Evolutionary conservation across 257 asterid genomes (phyloP).

Genomic region (Apocynum venetum): DNA sequence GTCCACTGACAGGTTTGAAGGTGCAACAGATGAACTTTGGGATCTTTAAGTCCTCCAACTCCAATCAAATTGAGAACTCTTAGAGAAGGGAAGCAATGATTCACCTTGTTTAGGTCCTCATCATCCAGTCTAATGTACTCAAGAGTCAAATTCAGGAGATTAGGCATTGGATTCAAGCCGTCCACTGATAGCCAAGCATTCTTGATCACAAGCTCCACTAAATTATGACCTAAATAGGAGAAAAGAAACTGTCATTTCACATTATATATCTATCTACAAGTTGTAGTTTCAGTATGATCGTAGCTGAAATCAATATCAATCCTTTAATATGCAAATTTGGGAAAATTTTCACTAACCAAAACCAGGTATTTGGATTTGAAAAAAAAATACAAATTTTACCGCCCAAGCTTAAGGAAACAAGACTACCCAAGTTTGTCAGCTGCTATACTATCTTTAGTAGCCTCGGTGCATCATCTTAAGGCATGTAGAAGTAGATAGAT

Average conservation of each 20-base stretch:
- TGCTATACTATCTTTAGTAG: no score
- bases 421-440: no score
- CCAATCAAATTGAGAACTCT: slow-evolving; percentile 65
- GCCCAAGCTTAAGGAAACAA: no score
- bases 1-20: slow-evolving; percentile 61
- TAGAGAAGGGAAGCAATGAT: slow-evolving; percentile 53
- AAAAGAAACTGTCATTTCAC: neutral
- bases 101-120: slow-evolving; percentile 64
- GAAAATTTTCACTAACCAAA: neutral
- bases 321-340: neutral
- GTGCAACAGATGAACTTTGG: slow-evolving; percentile 48
- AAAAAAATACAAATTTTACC: neutral
- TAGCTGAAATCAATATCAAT: neutral
- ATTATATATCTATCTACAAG: neutral
- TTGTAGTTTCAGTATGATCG: neutral
- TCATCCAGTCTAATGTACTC: slow-evolving; percentile 75
- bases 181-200: slow-evolving; percentile 80
- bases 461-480: neutral
- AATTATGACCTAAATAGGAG: slow-evolving; percentile 48
- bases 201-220: slow-evolving; percentile 51
- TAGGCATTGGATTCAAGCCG: slow-evolving; percentile 53
- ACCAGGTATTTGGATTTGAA: neutral
- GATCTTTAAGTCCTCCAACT: slow-evolving; percentile 82
- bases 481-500: neutral
- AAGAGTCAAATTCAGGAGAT: slow-evolving; percentile 62